A percentile compares a stretch with the other conserved stretches of the same genome.
phyloP scores from a whole-genome alignment of 768 basidiomycete species.

The Floccularia luteovirens region DNA sequence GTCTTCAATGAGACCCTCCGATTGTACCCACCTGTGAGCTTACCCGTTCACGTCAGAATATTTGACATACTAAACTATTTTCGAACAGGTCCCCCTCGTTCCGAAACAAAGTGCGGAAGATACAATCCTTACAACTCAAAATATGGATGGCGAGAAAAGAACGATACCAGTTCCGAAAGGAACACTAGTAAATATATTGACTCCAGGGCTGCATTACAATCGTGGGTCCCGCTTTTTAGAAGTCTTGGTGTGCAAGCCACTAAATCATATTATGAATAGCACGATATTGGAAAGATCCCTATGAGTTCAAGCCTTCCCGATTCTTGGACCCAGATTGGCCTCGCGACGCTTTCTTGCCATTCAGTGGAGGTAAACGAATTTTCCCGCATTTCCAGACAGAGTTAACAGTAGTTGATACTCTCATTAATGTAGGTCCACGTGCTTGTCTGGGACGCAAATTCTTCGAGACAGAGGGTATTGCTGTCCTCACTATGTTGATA shows the following conservation, averaged over 20 bases:
- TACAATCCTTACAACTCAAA: slow-evolving; percentile 26
- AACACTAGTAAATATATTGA: slow-evolving; percentile 25
- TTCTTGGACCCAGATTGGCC: slow-evolving; percentile 34
- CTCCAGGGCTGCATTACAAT: slow-evolving; percentile 40
- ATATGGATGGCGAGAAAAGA: slow-evolving; percentile 27
- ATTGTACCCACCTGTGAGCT: slow-evolving; percentile 36
- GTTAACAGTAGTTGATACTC: not conserved
- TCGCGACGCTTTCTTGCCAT: slow-evolving; percentile 40
- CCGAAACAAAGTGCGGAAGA: slow-evolving; percentile 42
- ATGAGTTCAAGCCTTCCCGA: slow-evolving; percentile 30
- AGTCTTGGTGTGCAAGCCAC: not conserved
- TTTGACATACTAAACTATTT: slow-evolving; percentile 3
- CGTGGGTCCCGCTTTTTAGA: slow-evolving; percentile 21
- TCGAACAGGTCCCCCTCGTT: slow-evolving; percentile 30
- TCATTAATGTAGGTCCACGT: slow-evolving; percentile 17
- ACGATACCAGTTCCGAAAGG: slow-evolving; percentile 35
- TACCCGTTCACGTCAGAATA: not conserved
- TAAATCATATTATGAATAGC: slow-evolving; percentile 20
- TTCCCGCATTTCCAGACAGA: not conserved
- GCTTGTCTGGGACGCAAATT: slow-evolving; percentile 32
- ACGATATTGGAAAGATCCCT: slow-evolving; percentile 47
- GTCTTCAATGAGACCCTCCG: slow-evolving; percentile 44
- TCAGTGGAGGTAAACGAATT: slow-evolving; percentile 23
- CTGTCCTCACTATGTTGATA: slow-evolving; percentile 31
- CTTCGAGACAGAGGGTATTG: slow-evolving; percentile 35